Conservation (phyloP, 805 yeast species). For the Blastobotrys terrestris region DNA sequence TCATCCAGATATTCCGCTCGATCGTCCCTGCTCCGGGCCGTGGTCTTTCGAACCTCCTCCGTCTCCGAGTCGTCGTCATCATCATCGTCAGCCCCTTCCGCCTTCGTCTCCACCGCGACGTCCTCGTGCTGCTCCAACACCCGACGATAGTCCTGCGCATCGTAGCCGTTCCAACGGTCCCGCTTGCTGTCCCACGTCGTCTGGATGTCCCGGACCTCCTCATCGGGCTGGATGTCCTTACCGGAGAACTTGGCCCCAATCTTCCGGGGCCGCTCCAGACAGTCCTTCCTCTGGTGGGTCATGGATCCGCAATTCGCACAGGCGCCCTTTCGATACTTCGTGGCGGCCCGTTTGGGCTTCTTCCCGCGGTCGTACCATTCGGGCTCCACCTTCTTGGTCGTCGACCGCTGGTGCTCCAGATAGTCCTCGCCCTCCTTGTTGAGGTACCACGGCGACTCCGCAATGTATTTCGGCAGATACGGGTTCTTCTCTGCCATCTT, state of each 20-base stretch:
- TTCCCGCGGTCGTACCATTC: conserved; percentile 31
- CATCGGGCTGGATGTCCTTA: conserved; percentile 27
- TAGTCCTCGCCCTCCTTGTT: conserved; percentile 21
- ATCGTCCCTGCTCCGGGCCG: conserved; percentile 49
- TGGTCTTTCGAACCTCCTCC: neutral
- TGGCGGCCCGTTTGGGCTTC: conserved; percentile 21
- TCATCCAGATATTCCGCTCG: conserved; percentile 63
- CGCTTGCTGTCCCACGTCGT: conserved; percentile 61
- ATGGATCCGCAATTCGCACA: conserved; percentile 57
- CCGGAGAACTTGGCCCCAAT: conserved; percentile 33
- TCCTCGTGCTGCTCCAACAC: conserved; percentile 31
- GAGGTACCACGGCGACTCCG: conserved; percentile 32
- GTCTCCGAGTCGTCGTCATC: neutral
- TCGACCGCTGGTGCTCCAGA: conserved; percentile 26
- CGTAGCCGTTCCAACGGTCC: conserved; percentile 80
- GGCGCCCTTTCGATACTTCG: conserved; percentile 33
- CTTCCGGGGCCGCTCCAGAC: conserved; percentile 52
- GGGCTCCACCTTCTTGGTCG: conserved; percentile 14
- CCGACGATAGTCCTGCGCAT: conserved; percentile 53
- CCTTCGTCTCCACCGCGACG: conserved; percentile 12
- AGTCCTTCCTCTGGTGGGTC: conserved; percentile 46
- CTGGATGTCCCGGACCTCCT: conserved; percentile 21
- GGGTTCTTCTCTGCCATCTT: neutral
- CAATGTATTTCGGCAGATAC: conserved; percentile 25
- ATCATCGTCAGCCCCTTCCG: neutral